Evolutionary conservation across 805 yeast species (phyloP), one percentile per base, ranked within the genome.

Genomic region (Yarrowia divulgata): DNA sequence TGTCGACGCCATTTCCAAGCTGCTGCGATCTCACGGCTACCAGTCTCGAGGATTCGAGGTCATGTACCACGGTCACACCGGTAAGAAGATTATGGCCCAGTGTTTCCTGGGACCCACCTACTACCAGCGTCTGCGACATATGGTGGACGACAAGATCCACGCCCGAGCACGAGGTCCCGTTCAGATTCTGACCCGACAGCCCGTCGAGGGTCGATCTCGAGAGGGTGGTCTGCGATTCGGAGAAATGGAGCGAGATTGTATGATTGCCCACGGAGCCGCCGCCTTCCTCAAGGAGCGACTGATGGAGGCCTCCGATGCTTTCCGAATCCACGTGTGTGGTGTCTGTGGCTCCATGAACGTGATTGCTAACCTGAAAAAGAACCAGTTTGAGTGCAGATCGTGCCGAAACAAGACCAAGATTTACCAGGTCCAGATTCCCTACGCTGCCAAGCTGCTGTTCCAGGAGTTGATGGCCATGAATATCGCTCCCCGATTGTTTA

Each of bases 211-310:
- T 88, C 89, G 99, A 81, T 93, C 98, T 18, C 88, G 99, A 82
- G 98, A 95, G 81, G 99, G 99, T 87, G 99, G 99, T 75, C 84
- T 94, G 79, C 91, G 99, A 81, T 93, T 94, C 86, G 99, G 99
- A 77, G 99, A 94, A 81, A 95, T 95, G 99, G 99, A 95, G 82
- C 91, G 99, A 84, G 99, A 95, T 85, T 95, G 99, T 90, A 94
- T 95, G 98, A 95, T 95, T 84, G 99, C 99, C 1, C 98, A 95
- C 79, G 99, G 99, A 79, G 98, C 98, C 14, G 98, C 99, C 4
- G 96, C 98, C 8, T 94, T 95, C 84, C 86, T 95, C 83, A 93
- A 94, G 81, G 99, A 95, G 82, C 87, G 99, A 79, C 84, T 95
- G 79, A 94, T 95, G 98, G 98, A 95, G 81, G 97, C 98, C 13